Evolutionary conservation across 2,329 filamentous ascomycete species (phyloP).

Genomic region (Nemania bipapillata): DNA sequence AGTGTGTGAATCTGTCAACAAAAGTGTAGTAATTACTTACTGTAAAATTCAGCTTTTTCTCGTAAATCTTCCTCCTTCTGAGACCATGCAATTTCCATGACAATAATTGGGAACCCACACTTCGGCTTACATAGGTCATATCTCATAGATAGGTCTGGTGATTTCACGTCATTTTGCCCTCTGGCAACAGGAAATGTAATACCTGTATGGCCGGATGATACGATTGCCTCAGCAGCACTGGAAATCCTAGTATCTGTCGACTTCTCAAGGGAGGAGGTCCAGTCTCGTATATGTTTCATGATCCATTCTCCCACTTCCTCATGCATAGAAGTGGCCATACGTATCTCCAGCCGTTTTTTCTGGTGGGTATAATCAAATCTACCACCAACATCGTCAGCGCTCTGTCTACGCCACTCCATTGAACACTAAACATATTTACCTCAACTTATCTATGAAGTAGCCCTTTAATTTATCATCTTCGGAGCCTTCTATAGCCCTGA

Average conservation of each 20-base stretch:
- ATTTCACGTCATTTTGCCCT: slow-evolving; percentile 6
- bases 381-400: background rate
- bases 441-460: slow-evolving; percentile 5
- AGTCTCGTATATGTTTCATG: background rate
- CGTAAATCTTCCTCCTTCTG: background rate
- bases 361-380: slow-evolving; percentile 25
- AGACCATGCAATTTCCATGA: slow-evolving; percentile 12
- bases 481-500: slow-evolving; percentile 8
- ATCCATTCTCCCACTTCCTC: slow-evolving; percentile 16
- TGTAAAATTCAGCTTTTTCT: slow-evolving; percentile 11
- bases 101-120: background rate
- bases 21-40: slow-evolving; percentile 14
- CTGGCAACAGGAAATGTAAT: slow-evolving; percentile 5
- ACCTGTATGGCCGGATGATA: background rate
- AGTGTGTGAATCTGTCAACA: too few relatives aligned
- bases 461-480: slow-evolving; percentile 9
- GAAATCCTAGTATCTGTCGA: slow-evolving; percentile 2
- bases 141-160: background rate
- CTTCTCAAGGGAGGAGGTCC: background rate
- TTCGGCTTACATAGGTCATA: background rate
- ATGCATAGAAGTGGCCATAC: slow-evolving; percentile 23
- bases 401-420: too few relatives aligned
- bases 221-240: slow-evolving; percentile 1
- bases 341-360: slow-evolving; percentile 17
- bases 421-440: background rate